Evolutionary conservation across 768 basidiomycete species (phyloP).

Genomic region (Rhizopogon rudus): DNA sequence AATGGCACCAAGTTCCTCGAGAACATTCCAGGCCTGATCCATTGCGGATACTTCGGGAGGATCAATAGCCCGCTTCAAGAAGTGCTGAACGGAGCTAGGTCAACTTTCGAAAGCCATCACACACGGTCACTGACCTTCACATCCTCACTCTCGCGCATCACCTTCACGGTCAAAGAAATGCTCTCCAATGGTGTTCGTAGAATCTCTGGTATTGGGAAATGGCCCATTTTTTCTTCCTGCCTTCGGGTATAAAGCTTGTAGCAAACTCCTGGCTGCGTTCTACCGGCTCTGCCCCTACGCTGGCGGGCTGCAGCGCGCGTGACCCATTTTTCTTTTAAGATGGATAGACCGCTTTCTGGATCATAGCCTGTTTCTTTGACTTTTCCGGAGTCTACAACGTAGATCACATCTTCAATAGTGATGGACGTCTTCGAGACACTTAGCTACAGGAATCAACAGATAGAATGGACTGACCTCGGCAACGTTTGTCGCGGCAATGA

Average conservation of each 20-base stretch:
- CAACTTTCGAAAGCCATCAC: not conserved
- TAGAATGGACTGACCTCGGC: slow-evolving; percentile 56
- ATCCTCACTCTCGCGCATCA: slow-evolving; percentile 70
- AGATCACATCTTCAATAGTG: slow-evolving; percentile 85
- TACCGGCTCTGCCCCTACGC: slow-evolving; percentile 84
- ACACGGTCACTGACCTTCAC: slow-evolving; percentile 49
- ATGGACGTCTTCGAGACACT: slow-evolving; percentile 65
- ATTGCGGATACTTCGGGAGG: slow-evolving; percentile 76
- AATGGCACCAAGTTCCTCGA: slow-evolving; percentile 78
- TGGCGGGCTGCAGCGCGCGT: slow-evolving; percentile 78
- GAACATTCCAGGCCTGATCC: slow-evolving; percentile 66
- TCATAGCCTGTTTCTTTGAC: slow-evolving; percentile 81
- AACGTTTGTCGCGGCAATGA: slow-evolving; percentile 88
- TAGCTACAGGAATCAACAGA: not conserved
- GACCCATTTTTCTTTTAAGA: slow-evolving; percentile 75
- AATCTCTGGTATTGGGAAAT: slow-evolving; percentile 85
- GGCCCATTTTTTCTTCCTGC: slow-evolving; percentile 62
- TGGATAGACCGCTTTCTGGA: slow-evolving; percentile 64
- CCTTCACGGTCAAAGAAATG: slow-evolving; percentile 78
- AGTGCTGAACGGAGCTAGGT: slow-evolving; percentile 35
- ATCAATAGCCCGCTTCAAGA: slow-evolving; percentile 73
- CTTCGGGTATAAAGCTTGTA: slow-evolving; percentile 83
- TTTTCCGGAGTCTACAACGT: slow-evolving; percentile 80
- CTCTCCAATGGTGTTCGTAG: slow-evolving; percentile 81
- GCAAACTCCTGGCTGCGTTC: slow-evolving; percentile 77